These are phyloP conservation scores for Aspergillus puulaauensis DNA, from an alignment of 2,329 filamentous ascomycete genomes.

Conservation along the genomic window DNA sequence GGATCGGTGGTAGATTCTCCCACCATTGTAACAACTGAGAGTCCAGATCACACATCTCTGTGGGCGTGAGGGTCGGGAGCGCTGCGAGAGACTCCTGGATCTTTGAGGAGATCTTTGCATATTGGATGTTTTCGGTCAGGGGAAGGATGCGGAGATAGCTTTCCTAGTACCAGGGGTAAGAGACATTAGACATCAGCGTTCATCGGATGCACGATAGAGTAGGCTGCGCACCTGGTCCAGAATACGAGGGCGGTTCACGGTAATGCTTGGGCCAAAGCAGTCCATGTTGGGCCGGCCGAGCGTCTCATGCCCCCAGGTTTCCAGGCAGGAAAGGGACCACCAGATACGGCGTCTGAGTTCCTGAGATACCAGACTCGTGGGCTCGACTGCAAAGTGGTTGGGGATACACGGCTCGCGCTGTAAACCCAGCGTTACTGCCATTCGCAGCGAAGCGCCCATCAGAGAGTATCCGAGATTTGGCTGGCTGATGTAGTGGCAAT, in stretches of 20 bases:
- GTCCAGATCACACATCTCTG: conserved; percentile 65
- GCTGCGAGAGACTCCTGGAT: conserved; percentile 72
- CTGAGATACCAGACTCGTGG: conserved; percentile 22
- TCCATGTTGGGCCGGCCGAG: conserved; percentile 68
- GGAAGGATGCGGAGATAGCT: conserved; percentile 47
- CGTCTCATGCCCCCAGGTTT: conserved; percentile 69
- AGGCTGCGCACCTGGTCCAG: conserved; percentile 13
- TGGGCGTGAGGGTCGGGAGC: conserved; percentile 60
- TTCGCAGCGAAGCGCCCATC: conserved; percentile 67
- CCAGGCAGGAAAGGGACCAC: conserved; percentile 70
- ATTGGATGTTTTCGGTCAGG: conserved; percentile 70
- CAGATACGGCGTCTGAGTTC: conserved; percentile 66
- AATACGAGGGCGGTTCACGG: conserved; percentile 54
- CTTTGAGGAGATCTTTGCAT: conserved; percentile 72
- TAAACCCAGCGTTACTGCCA: conserved; percentile 69
- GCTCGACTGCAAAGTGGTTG: too few species aligned
- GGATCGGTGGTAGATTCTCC: conserved; percentile 64
- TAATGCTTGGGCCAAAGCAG: conserved; percentile 64
- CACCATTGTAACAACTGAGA: conserved; percentile 68
- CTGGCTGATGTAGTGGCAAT: conserved; percentile 72
- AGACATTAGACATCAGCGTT: too few species aligned
- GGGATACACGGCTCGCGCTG: conserved; percentile 58
- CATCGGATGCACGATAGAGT: too few species aligned
- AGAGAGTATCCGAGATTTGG: conserved; percentile 73
- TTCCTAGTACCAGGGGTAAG: conserved; percentile 48